phyloP scores from a whole-genome alignment of 768 basidiomycete species.

The Cyathus striatus region DNA sequence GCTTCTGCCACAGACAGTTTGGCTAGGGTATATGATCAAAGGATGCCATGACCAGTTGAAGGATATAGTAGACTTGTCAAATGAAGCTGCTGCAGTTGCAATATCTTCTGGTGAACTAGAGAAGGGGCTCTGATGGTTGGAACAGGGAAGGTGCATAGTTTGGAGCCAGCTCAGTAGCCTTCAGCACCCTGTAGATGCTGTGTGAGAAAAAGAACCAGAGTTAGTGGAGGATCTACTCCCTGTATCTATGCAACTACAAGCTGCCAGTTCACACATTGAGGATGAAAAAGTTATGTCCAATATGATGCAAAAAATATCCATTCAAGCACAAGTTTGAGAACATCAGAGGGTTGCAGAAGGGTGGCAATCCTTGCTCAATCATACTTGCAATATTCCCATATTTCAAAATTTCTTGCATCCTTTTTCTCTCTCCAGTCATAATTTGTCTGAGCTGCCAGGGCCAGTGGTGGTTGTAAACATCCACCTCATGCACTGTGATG shows the following conservation, averaged over 20 bases:
- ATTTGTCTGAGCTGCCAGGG: conserved; percentile 8
- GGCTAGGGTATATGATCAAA: conserved; percentile 2
- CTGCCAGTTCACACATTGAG: conserved; percentile 3
- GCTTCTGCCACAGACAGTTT: conserved; percentile 6
- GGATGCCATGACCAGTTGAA: background rate
- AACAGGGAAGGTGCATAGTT: conserved; percentile 19
- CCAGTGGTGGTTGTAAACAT: conserved; percentile 15
- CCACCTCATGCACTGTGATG: conserved; percentile 11
- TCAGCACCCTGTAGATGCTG: conserved; percentile 15
- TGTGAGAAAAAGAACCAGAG: conserved; percentile 4
- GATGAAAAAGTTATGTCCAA: too few species aligned
- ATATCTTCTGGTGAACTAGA: conserved; percentile 11
- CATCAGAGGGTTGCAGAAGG: conserved; percentile 12
- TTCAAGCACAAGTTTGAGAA: conserved; percentile 3
- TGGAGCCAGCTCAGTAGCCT: conserved; percentile 21
- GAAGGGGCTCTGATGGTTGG: conserved; percentile 26
- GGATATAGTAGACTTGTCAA: background rate
- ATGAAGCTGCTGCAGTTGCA: conserved; percentile 17
- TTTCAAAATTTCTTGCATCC: conserved; percentile 17
- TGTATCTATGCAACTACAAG: conserved; percentile 10
- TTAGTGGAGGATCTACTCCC: conserved; percentile 7
- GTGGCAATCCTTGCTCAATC: conserved; percentile 10
- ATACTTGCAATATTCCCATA: conserved; percentile 7
- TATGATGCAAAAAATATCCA: too few species aligned
- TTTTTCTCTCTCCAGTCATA: background rate